Evolutionary conservation across 2,329 filamentous ascomycete species (phyloP).

Genomic region (Arthrobotrys sphaeroides): DNA sequence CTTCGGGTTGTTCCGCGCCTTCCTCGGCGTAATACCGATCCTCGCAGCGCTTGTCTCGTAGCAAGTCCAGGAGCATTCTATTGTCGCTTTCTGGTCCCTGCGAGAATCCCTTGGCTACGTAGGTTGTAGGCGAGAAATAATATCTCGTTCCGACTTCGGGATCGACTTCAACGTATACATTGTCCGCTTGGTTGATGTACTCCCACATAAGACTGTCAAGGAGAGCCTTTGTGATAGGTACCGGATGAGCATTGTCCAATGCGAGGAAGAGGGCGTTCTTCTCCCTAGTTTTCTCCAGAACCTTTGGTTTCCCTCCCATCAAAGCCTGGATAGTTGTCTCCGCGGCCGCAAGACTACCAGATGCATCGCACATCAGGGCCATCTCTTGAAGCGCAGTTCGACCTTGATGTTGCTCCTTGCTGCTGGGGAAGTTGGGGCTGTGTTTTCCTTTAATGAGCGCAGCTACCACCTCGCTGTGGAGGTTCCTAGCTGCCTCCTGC

Average conservation of each 20-base stretch:
- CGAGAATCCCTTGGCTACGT: slow-evolving; percentile 11
- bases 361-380: slow-evolving; percentile 13
- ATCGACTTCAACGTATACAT: slow-evolving; percentile 21
- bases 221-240: slow-evolving; percentile 20
- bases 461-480: slow-evolving; percentile 13
- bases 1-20: slow-evolving; percentile 19
- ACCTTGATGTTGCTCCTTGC: slow-evolving; percentile 23
- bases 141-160: not conserved
- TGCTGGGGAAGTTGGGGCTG: slow-evolving; percentile 17
- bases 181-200: slow-evolving; percentile 23
- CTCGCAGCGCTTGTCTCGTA: slow-evolving; percentile 12
- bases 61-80: not conserved
- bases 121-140: slow-evolving; percentile 14
- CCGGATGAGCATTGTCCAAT: slow-evolving; percentile 23
- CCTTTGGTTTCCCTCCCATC: slow-evolving; percentile 7
- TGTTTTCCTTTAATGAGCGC: slow-evolving; percentile 11
- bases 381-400: slow-evolving; percentile 24
- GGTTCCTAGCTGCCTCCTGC: slow-evolving; percentile 19
- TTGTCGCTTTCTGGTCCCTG: slow-evolving; percentile 12
- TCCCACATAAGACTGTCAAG: slow-evolving; percentile 33
- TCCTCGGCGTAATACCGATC: slow-evolving; percentile 22
- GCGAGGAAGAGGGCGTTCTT: slow-evolving; percentile 29
- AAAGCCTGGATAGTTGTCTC: slow-evolving; percentile 19
- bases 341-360: not conserved
- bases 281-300: slow-evolving; percentile 21